Evolutionary conservation across 2,329 filamentous ascomycete species (phyloP), one percentile per base, ranked within the genome.

Genomic region (Pseudofabraea citricarpa): DNA sequence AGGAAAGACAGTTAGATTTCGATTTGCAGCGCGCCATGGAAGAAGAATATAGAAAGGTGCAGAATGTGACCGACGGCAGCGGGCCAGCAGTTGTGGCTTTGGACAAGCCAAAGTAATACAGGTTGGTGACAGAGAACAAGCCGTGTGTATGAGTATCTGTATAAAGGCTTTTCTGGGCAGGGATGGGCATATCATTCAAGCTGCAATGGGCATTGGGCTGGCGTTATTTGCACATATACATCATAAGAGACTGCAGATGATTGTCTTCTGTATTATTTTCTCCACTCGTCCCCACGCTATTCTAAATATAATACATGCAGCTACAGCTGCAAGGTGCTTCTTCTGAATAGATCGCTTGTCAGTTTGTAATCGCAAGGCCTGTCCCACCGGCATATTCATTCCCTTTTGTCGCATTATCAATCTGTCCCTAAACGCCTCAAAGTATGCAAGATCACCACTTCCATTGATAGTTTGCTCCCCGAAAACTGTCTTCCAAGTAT

Each of bases 1-100:
- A 80, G 53, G 93, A 98, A 65, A 83, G 93, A 46, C 87, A 94
- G 64, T 79, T 90, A 40, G 93, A 98, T 62, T 98, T 98, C 59
- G 90, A 97, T 52, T 81, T 95, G 78, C 93, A 98, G 63, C 79
- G 75, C 50, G 78, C 77, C 6, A 71, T 98, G 37, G 90, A 97
- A 68, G 79, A 85, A 57, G 87, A 98, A 64, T 97, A 96, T 65
- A 83, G 84, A 63, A 91, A 91, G 64, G 74, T 90, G 23, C 93
- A 98, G 69, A 86, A 72, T 4, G 90, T 97, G 22, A 76, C 74
- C 47, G 72, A 79, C 47, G 71, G 67, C 18, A 60, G 48, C 1
- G 37, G 36, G 21, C 47, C 19, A 7, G 32, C 45, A 48, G 21
- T n/a, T n/a, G n/a, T 21, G 18, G n/a, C 12, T 15, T n/a, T 38